A percentile compares a stretch with the other conserved stretches of the same genome.
Conservation (phyloP, 495 filamentous ascomycete genomes). For the Lasiosphaeria hispida region DNA sequence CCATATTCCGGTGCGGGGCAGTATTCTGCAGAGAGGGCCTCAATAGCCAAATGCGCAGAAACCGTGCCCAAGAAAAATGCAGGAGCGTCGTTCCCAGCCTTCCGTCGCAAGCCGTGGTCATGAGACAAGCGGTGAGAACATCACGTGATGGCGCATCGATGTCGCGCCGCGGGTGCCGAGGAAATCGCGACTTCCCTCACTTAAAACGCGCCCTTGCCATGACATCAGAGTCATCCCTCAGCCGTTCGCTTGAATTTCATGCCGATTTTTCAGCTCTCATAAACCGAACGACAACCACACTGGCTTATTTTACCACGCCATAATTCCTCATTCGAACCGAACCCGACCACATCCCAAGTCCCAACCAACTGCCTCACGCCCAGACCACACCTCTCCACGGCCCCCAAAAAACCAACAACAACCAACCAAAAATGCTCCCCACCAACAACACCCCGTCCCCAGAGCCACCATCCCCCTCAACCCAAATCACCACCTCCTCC, state of each 20-base stretch:
- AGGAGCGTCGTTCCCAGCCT: too few relatives aligned
- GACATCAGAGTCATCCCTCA: conserved; percentile 15
- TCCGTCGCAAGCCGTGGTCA: too few relatives aligned
- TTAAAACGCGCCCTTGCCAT: conserved; percentile 23
- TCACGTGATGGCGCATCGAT: conserved; percentile 26
- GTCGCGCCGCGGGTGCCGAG: conserved; percentile 14
- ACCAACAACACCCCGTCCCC: conserved; percentile 6
- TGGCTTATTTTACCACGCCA: not conserved
- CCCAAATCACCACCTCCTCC: conserved; percentile 9
- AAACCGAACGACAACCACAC: too few relatives aligned
- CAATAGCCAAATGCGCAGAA: too few relatives aligned
- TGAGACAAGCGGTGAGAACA: too few relatives aligned
- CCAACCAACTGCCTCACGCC: not conserved
- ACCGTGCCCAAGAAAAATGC: too few relatives aligned
- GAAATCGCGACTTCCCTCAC: not conserved
- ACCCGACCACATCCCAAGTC: not conserved
- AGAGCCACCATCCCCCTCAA: conserved; percentile 12
- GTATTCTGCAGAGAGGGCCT: too few relatives aligned
- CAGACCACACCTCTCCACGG: not conserved
- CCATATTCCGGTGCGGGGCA: too few relatives aligned
- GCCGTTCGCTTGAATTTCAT: not conserved
- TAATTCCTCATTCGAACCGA: not conserved
- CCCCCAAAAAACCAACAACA: not conserved
- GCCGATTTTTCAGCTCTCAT: not conserved
- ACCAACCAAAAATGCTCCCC: not conserved